Percentiles rank a stretch among this genome's conserved stretches.
These are phyloP conservation scores for Trichosporon faecale DNA, from an alignment of 1,284 basidiomycete genomes.

Conservation along the genomic window DNA sequence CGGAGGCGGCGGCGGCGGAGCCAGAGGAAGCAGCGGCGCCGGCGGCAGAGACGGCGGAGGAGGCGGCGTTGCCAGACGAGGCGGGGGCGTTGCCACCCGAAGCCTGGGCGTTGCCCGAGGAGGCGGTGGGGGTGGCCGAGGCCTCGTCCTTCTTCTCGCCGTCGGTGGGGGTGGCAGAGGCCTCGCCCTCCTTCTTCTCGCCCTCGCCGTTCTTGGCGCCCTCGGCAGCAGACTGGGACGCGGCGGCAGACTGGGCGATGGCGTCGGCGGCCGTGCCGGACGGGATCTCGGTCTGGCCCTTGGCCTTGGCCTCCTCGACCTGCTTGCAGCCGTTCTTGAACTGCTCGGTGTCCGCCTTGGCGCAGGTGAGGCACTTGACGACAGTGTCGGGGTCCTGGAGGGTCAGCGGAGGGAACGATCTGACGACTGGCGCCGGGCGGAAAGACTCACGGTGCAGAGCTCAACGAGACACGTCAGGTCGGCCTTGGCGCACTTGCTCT, in stretches of 20 bases:
- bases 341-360: constrained; percentile 2
- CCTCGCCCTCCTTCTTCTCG: not conserved
- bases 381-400: not conserved
- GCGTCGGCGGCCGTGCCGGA: not conserved
- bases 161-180: not conserved
- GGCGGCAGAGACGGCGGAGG: not conserved
- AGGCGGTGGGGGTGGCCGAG: not conserved
- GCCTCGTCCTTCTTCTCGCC: not conserved
- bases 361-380: constrained; percentile 2
- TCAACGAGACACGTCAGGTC: not conserved
- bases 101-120: no score
- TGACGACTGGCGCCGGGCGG: no score
- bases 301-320: not conserved
- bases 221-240: not conserved
- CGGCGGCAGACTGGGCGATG: not conserved
- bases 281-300: not conserved
- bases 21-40: not conserved
- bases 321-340: not conserved
- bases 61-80: not conserved
- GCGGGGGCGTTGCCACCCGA: not conserved
- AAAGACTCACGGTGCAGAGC: not conserved
- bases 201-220: not conserved
- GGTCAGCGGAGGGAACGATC: not conserved
- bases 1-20: not conserved
- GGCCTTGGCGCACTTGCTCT: not conserved